Conservation (phyloP, 306 rosid genomes). For the Pterocarpus santalinus region DNA sequence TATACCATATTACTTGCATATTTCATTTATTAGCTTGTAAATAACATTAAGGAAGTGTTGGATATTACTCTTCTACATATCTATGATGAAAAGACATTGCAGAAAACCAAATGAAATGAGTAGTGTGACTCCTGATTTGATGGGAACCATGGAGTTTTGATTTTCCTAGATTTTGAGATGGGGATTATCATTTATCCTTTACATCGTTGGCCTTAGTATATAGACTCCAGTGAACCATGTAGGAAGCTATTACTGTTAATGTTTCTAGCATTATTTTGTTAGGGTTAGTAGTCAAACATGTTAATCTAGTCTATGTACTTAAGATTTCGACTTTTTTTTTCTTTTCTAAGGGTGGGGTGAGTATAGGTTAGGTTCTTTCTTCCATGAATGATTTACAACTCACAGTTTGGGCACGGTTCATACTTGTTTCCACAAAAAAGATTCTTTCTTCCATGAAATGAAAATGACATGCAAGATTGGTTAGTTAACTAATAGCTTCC, state of each 20-base stretch:
- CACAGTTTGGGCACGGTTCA: background rate
- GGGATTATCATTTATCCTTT: slow-evolving; percentile 4
- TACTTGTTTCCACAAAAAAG: background rate
- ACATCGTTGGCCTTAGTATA: background rate
- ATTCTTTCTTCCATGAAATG: background rate
- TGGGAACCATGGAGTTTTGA: background rate
- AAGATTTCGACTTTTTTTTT: background rate
- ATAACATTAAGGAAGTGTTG: slow-evolving; percentile 71
- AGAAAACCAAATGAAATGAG: background rate
- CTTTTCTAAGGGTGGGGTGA: background rate
- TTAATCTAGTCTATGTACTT: background rate
- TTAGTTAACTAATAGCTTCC: too few species aligned
- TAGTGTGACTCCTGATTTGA: background rate
- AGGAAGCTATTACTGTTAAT: background rate
- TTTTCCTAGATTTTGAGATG: slow-evolving; percentile 1
- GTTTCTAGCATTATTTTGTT: background rate
- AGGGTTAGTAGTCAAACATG: background rate
- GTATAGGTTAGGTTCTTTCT: background rate
- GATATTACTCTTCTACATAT: slow-evolving; percentile 54
- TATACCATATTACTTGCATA: slow-evolving; percentile 1
- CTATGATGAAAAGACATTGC: slow-evolving; percentile 37
- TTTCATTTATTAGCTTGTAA: slow-evolving; percentile 65
- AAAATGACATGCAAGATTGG: slow-evolving; percentile 1
- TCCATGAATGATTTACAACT: background rate
- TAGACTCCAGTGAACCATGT: background rate